Base-by-base conservation (phyloP, 169 alveolate species). In the Plasmodium gaboni region DNA sequence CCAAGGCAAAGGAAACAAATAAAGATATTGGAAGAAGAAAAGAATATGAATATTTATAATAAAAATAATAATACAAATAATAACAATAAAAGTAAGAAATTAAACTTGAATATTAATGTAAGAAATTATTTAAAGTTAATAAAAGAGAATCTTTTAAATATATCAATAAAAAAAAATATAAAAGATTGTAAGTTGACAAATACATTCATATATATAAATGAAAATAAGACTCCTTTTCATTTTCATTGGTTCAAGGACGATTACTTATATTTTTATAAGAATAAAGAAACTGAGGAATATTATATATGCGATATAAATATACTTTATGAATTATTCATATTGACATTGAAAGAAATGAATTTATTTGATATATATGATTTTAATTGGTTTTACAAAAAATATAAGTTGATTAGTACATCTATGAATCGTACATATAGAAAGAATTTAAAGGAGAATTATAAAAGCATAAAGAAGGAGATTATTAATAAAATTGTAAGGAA, bases 1-100 rank as follows among this genome's bases (percentile, higher is more conserved):
- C 90, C 90, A 70, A 80, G 90, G 72, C 68, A 80, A 61, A 74
- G 72, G 7, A 68, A 80, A 17, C 38, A n/a, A 80, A 80, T 32
- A 26, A 46, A 67, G 12, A 61, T 48, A 48, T 15, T 42, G 17
- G 42, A 48, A 17, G 67, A 59, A 67, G 44, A 19, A 42, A 67
- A 67, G 22, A 64, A 26, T 38, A 46, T 24, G 22, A 28, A 63
- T 12, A 64, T 15, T 24, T 17, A 15, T n/a, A 17, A 60, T n/a
- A 12, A n/a, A 17, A 19, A n/a, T 60, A 60, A 60, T 22, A 76
- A 46, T 48, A 17, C 0, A 10, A 80, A 44, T 42, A 48, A 10
- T 78, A 70, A 42, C 67, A 59, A 42, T n/a, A 51, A 26, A 26
- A 63, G 67, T 38, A 64, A 50, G 44, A 28, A 80, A 80, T 65